Percentiles rank a stretch among this genome's conserved stretches.
Conservation (phyloP, 345 rosid genomes). For the Dipteronia dyeriana region DNA sequence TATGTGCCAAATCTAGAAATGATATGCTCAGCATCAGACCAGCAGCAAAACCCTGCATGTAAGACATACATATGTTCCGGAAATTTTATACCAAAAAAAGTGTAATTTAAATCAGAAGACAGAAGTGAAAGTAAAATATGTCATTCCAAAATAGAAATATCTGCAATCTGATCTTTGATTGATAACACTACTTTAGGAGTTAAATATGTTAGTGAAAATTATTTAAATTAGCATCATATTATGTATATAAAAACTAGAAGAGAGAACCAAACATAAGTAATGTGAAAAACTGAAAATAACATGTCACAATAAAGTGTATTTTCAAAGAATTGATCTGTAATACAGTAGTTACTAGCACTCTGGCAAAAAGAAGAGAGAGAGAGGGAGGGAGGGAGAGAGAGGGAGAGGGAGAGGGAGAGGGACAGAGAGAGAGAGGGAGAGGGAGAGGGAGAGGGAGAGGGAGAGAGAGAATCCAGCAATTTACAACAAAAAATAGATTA, state of each 20-base stretch:
- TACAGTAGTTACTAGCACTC: too few relatives aligned
- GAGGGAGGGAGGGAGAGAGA: slow-evolving; percentile 4
- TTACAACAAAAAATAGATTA: slow-evolving; percentile 14
- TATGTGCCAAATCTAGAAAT: slow-evolving; percentile 94
- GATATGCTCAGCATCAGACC: slow-evolving; percentile 99
- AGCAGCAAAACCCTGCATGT: slow-evolving; percentile 91
- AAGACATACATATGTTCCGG: slow-evolving; percentile 27
- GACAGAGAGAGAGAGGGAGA: too few relatives aligned
- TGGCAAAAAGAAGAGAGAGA: too few relatives aligned
- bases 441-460: too few relatives aligned
- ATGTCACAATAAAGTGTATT: not conserved
- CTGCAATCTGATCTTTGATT: slow-evolving; percentile 13
- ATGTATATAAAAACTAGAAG: too few relatives aligned
- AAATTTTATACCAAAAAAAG: slow-evolving; percentile 6
- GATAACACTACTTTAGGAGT: slow-evolving; percentile 3
- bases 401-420: too few relatives aligned
- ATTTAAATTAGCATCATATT: not conserved
- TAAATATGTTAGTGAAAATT: slow-evolving; percentile 1
- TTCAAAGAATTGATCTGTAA: too few relatives aligned
- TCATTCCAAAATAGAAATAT: not conserved
- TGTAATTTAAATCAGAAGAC: slow-evolving; percentile 7
- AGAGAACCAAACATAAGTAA: too few relatives aligned
- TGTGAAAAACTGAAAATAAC: too few relatives aligned
- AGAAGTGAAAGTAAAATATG: not conserved
- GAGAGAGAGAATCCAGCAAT: not conserved